Percentiles rank a stretch among this genome's conserved stretches.
Evolutionary conservation across 306 rosid genomes (phyloP).

Genomic region (Quercus aquifolioides): DNA sequence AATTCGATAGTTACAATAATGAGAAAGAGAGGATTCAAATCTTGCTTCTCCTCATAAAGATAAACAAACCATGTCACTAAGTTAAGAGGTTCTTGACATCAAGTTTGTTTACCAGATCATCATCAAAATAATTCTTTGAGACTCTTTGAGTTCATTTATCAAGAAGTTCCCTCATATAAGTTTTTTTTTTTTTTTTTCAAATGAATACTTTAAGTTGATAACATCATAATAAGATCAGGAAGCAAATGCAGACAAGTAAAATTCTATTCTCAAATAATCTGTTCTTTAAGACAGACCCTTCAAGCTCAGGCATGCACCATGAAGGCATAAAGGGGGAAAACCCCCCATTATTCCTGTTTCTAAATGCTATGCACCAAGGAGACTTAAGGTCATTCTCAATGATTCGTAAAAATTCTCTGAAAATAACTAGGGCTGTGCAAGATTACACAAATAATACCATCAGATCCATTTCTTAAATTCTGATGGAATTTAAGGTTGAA

Average conservation of each 20-base stretch:
- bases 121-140: not conserved
- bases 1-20: too few relatives aligned
- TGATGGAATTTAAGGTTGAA: not conserved
- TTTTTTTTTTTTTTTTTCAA: not conserved
- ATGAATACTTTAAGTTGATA: too few relatives aligned
- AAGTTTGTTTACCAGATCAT: not conserved
- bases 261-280: not conserved
- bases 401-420: too few relatives aligned
- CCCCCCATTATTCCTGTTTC: too few relatives aligned
- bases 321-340: too few relatives aligned
- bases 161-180: not conserved
- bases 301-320: not conserved
- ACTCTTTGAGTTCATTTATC: not conserved
- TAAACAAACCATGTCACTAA: too few relatives aligned
- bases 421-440: too few relatives aligned
- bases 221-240: not conserved
- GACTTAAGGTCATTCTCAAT: too few relatives aligned
- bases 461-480: not conserved
- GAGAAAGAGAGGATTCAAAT: too few relatives aligned
- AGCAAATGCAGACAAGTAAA: not conserved
- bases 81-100: not conserved
- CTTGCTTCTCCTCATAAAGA: too few relatives aligned
- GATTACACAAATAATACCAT: not conserved
- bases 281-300: not conserved
- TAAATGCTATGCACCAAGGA: too few relatives aligned